Evolutionary conservation across 2,329 filamentous ascomycete species (phyloP), one percentile per base, ranked within the genome.

Genomic region (Trichoderma sp.): DNA sequence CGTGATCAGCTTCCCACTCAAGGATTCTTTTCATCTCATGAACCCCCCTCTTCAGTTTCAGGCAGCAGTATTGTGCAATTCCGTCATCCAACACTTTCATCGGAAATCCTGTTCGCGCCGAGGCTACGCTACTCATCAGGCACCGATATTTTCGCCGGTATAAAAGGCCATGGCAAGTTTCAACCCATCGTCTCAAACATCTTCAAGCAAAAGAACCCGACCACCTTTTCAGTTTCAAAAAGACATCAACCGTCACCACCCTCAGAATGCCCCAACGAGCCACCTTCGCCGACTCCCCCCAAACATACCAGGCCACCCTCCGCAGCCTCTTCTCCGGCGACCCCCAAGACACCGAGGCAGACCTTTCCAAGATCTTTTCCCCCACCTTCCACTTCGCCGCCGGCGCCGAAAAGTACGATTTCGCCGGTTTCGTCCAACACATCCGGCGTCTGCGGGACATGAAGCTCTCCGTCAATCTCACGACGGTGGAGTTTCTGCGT

Each of bases 231-330:
- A 6, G 15, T 19, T 2, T 5, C 34, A 34, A 19, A 30, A 0
- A 14, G 5, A 19, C 12, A 19, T 7, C 2, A 30, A 5, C 19
- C 14, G 14, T 3, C 19, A 39, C 17, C n/a, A 7, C 26, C 1
- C 12, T 12, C 61, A 30, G 3, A 39, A 63, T 56, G 52, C 7
- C 28, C 19, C 17, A 21, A 12, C 50, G 21, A 28, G 45, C 64
- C n/a, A 67, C 57, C 14, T 67, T 67, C 19, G 64, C 66, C 43
- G 52, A 66, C 19, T 51, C 43, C n/a, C 34, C 45, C 14, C 54
- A 59, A 30, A 66, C 66, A 43, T 67, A 58, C 34, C 57, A 67
- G 47, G 59, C 66, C 19, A 64, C 64, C 4, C 45, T 67, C 9
- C 51, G 15, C 24, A 66, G 64, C 56, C 66, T 67, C 21, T 67